Conservation (phyloP, 345 rosid genomes). For the Eucalyptus curtisii region DNA sequence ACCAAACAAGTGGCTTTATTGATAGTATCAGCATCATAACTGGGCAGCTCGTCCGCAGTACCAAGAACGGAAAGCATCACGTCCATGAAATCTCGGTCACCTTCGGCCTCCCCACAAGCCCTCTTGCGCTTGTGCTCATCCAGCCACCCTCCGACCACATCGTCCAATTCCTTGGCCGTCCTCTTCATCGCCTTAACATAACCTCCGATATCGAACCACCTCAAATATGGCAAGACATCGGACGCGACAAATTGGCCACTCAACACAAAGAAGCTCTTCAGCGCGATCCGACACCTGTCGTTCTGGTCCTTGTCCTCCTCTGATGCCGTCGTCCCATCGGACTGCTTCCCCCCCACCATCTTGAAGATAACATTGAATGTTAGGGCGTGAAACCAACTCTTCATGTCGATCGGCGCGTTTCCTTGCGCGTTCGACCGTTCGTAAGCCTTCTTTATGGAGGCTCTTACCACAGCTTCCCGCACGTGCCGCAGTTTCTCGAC, state of each 20-base stretch:
- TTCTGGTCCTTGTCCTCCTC: slow-evolving; percentile 10
- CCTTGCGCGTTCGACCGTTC: slow-evolving; percentile 3
- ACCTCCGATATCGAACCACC: slow-evolving; percentile 52
- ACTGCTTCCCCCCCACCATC: slow-evolving; percentile 6
- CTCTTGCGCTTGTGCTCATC: slow-evolving; percentile 26
- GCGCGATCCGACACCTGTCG: slow-evolving; percentile 17
- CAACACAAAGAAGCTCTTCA: slow-evolving; percentile 25
- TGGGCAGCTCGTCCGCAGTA: slow-evolving; percentile 19
- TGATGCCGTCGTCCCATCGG: not conserved
- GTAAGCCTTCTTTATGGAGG: slow-evolving; percentile 22
- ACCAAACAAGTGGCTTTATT: slow-evolving; percentile 62
- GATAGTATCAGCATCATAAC: slow-evolving; percentile 25
- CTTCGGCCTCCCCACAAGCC: not conserved
- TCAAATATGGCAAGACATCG: slow-evolving; percentile 41
- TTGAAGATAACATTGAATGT: slow-evolving; percentile 4
- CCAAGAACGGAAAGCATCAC: slow-evolving; percentile 33
- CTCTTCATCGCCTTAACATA: slow-evolving; percentile 51
- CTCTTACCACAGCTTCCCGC: slow-evolving; percentile 12
- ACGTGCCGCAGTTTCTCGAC: slow-evolving; percentile 38
- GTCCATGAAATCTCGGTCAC: slow-evolving; percentile 33
- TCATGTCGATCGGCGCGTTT: slow-evolving; percentile 10
- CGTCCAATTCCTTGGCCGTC: slow-evolving; percentile 34
- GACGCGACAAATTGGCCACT: slow-evolving; percentile 36
- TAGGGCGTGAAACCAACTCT: slow-evolving; percentile 11
- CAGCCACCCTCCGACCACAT: slow-evolving; percentile 21